Base-by-base conservation (phyloP, 352 stramenopile species). In the Phytophthora hibernalis region DNA sequence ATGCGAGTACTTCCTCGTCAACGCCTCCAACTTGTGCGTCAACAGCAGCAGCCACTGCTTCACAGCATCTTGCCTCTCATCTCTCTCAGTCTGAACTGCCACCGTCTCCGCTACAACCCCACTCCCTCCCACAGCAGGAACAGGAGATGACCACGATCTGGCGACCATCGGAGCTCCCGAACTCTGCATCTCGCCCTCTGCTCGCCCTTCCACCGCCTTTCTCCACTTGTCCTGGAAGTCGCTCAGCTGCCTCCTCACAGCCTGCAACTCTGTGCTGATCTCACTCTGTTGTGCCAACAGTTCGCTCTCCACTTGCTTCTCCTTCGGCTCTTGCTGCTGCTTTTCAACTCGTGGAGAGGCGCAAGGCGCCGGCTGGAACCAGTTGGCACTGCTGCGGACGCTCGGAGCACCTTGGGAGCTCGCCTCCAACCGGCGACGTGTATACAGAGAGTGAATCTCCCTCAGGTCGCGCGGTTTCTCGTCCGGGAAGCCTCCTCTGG, bases 181-280 rank as follows among this genome's bases (percentile, higher is more conserved):
- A 10, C 53, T 69, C 33, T 49, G 33, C 20, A 16, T 51, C 28
- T 71, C 56, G 15, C 21, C 44, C 18, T 47, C 37, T 43, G 38
- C 50, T 60, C 20, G 44, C 16, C 16, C 31, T 49, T 57, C 55
- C 44, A 61, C 49, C 11, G 62, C 47, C 38, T 70, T 58, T 33
- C 79, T 70, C 71, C 70, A 82, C 26, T 74, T 76, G 18, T 77
- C 64, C 69, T 87, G 68, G 48, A 87, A 84, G 21, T 79, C 77
- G 16, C 43, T 63, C 43, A 87, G 31, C 44, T 87, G 76, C 37
- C 65, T 70, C n/a, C 76, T 76, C 28, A 89, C 69, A 1, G 67
- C 63, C 40, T 83, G 68, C 12, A 89, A 31, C 40, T 87, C 74
- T 1, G 50, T 55, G 24, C 66, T 70, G 12, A 89, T 77, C 47